Evolutionary conservation across 352 stramenopile species (phyloP), one percentile per base, ranked within the genome.

Genomic region (Globisporangium paddicum): DNA sequence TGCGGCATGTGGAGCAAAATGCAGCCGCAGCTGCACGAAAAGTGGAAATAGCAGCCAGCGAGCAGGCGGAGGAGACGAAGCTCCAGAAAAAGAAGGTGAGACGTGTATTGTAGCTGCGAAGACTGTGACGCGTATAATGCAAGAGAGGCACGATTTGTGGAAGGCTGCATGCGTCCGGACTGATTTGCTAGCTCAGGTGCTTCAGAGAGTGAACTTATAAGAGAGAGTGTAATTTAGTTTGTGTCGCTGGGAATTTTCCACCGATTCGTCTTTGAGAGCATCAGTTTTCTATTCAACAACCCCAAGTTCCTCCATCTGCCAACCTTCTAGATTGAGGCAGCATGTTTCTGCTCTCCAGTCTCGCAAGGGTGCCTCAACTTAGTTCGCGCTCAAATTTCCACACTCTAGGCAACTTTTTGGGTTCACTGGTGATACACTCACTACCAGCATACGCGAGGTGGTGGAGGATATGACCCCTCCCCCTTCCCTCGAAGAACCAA

Each of bases 1-100:
- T 70, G 25, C 70, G 82, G 4, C 79, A 76, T 19, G 63, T 64
- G 18, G 72, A 68, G 23, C 71, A 71, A 40, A 59, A 66, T 7
- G 58, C 55, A 48, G 61, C 50, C 19, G 57, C 57, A 11, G 23
- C 19, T 10, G 46, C 62, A 63, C 68, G 35, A 40, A 71, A 55
- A 60, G 63, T 46, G 23, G 62, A 50, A 38, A 32, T 32, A 6
- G 47, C 47, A 26, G 47, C n/a, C 11, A 66, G 10, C 42, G 37
- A 55, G 26, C 46, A 18, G 9, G 23, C 6, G 10, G 23, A 38
- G 41, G 18, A 53, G 21, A 25, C 13, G 35, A 54, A 34, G 37
- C 44, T 53, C 26, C 53, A 66, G 19, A 51, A 58, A 38, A 66
- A 66, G 60, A 55, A 57, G 30, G 30, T 18, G n/a, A 61, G 53